These are phyloP conservation scores for Ophiocordyceps robertsii DNA, from an alignment of 2,329 filamentous ascomycete genomes.

Conservation along the genomic window DNA sequence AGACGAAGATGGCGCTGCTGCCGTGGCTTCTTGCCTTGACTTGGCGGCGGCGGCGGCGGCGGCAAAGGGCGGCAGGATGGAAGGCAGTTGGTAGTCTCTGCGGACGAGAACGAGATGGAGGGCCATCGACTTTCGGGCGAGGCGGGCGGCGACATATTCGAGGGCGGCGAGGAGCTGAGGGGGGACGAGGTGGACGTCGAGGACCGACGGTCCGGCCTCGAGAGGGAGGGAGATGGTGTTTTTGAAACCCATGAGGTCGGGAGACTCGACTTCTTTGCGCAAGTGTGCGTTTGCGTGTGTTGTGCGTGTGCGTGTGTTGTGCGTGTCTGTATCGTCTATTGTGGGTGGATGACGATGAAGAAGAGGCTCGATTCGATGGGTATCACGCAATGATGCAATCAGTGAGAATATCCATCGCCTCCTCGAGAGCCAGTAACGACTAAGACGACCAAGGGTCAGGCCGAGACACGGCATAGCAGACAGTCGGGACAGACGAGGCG, in stretches of 20 bases:
- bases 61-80: conserved; percentile 10
- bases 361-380: no score
- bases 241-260: conserved; percentile 33
- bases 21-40: neutral
- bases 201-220: conserved; percentile 46
- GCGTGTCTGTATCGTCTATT: no score
- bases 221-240: conserved; percentile 47
- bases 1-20: neutral
- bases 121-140: conserved; percentile 41
- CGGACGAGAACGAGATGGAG: conserved; percentile 45
- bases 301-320: no score
- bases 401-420: no score
- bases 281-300: no score
- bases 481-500: no score
- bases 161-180: conserved; percentile 39
- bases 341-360: no score
- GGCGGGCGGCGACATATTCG: conserved; percentile 41
- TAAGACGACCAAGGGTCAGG: no score
- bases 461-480: no score
- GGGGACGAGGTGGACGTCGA: conserved; percentile 44
- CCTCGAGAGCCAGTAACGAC: no score
- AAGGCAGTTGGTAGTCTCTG: conserved; percentile 41
- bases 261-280: no score
- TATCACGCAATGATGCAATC: no score
- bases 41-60: conserved; percentile 2